Conservation (phyloP, 192 early-diverging fungal genomes). For the Coemansia sp. region DNA sequence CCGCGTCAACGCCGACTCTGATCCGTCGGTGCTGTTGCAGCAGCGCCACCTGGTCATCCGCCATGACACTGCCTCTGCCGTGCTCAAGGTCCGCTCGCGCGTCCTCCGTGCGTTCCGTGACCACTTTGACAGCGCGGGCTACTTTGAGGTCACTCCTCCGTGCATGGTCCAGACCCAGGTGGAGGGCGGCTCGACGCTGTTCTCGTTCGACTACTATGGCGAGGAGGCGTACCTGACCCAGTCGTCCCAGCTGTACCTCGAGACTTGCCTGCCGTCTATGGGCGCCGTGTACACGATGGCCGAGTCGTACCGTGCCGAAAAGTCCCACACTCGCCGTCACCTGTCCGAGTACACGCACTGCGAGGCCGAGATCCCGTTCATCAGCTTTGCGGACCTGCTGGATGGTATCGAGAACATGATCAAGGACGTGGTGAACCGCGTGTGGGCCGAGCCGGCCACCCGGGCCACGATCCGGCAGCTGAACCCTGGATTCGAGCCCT, state of each 20-base stretch:
- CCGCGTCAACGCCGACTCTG: slow-evolving; percentile 84
- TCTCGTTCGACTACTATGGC: slow-evolving; percentile 94
- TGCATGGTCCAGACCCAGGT: slow-evolving; percentile 99
- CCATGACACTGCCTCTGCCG: slow-evolving; percentile 78
- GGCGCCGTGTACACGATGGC: slow-evolving; percentile 95
- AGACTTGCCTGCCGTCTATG: slow-evolving; percentile 89
- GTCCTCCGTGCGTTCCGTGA: slow-evolving; percentile 94
- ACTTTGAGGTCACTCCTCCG: slow-evolving; percentile 93
- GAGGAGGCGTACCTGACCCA: slow-evolving; percentile 96
- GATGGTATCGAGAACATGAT: slow-evolving; percentile 86
- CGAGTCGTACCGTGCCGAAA: slow-evolving; percentile 97
- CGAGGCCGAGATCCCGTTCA: slow-evolving; percentile 95
- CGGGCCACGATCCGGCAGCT: slow-evolving; percentile 76
- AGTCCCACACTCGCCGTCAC: slow-evolving; percentile 93
- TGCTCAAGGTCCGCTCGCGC: slow-evolving; percentile 78
- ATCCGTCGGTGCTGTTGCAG: slow-evolving; percentile 80
- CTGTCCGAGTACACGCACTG: slow-evolving; percentile 96
- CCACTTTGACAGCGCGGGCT: slow-evolving; percentile 75
- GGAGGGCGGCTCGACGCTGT: slow-evolving; percentile 95
- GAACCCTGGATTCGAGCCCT: slow-evolving; percentile 79
- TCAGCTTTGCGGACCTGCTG: slow-evolving; percentile 86
- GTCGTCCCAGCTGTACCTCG: slow-evolving; percentile 97
- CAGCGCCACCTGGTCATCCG: slow-evolving; percentile 97
- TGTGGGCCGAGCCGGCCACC: slow-evolving; percentile 70
- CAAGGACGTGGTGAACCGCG: slow-evolving; percentile 69